Evolutionary conservation across 495 filamentous ascomycete species (phyloP).

Genomic region (Penicillium crystallinum): DNA sequence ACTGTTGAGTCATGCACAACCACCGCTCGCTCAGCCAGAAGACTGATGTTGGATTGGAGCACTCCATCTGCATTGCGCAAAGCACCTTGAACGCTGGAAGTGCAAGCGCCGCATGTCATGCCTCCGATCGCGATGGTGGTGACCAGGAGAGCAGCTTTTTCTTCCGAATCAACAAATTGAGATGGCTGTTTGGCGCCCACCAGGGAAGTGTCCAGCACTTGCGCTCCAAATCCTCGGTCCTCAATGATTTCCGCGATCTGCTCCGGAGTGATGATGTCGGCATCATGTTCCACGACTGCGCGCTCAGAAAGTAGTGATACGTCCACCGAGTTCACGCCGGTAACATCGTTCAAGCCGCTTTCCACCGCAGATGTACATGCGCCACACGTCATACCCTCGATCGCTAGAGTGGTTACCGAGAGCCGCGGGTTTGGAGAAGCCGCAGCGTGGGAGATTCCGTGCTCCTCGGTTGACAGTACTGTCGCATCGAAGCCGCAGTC

Average conservation of each 20-base stretch:
- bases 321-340: conserved; percentile 76
- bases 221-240: conserved; percentile 88
- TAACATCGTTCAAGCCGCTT: conserved; percentile 64
- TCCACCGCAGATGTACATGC: conserved; percentile 91
- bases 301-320: conserved; percentile 75
- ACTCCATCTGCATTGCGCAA: conserved; percentile 75
- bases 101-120: conserved; percentile 97
- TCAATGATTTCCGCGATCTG: conserved; percentile 85
- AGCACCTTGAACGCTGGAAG: conserved; percentile 79
- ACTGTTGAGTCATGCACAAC: conserved; percentile 72
- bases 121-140: conserved; percentile 85
- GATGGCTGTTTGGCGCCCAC: conserved; percentile 10
- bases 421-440: conserved; percentile 25
- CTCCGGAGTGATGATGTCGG: conserved; percentile 54
- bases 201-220: conserved; percentile 51
- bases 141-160: conserved; percentile 44
- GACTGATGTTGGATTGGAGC: conserved; percentile 83
- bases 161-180: conserved; percentile 28
- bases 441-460: conserved; percentile 15
- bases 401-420: conserved; percentile 73
- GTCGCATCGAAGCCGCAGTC: conserved; percentile 93
- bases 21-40: conserved; percentile 88
- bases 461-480: conserved; percentile 72
- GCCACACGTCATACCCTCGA: conserved; percentile 98
- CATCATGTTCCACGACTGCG: conserved; percentile 74